These are phyloP conservation scores for Didymosphaeria variabile DNA, from an alignment of 2,329 filamentous ascomycete genomes.

Conservation along the genomic window DNA sequence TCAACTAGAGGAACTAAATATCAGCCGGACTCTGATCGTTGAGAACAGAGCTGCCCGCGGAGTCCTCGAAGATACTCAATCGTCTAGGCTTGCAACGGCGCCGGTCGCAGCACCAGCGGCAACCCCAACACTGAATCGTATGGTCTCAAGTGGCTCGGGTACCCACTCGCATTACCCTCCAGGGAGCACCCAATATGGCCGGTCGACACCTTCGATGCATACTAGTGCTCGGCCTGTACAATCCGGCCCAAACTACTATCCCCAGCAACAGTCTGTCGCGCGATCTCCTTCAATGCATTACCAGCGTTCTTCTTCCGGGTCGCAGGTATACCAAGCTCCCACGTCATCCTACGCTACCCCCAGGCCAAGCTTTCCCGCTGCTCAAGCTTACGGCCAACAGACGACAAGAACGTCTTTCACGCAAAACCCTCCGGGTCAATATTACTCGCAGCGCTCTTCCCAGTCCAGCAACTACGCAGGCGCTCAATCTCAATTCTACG, in stretches of 20 bases:
- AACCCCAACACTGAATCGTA: constrained; percentile 39
- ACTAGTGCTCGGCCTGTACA: constrained; percentile 42
- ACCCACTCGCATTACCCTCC: constrained; percentile 42
- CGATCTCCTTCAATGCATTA: constrained; percentile 50
- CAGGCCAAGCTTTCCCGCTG: constrained; percentile 37
- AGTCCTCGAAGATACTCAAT: constrained; percentile 83
- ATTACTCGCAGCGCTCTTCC: constrained; percentile 43
- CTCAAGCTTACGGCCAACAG: constrained; percentile 43
- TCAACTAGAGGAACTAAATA: constrained; percentile 81
- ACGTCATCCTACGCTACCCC: constrained; percentile 39
- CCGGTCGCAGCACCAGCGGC: constrained; percentile 42
- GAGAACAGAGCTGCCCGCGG: constrained; percentile 78
- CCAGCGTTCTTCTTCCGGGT: constrained; percentile 44
- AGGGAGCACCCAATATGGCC: constrained; percentile 42
- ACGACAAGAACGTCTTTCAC: constrained; percentile 41
- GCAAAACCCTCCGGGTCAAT: constrained; percentile 36
- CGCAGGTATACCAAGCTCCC: constrained; percentile 42
- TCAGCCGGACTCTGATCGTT: constrained; percentile 80
- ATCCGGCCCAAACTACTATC: constrained; percentile 40
- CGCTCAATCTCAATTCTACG: constrained; percentile 43
- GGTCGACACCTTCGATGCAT: constrained; percentile 37
- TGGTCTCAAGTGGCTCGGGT: constrained; percentile 35
- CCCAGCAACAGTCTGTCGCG: constrained; percentile 45
- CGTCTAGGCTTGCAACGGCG: constrained; percentile 54
- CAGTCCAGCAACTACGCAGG: constrained; percentile 40